Evolutionary conservation across 139 green algal genomes (phyloP).

Genomic region (Raphidocelis subcapitata): DNA sequence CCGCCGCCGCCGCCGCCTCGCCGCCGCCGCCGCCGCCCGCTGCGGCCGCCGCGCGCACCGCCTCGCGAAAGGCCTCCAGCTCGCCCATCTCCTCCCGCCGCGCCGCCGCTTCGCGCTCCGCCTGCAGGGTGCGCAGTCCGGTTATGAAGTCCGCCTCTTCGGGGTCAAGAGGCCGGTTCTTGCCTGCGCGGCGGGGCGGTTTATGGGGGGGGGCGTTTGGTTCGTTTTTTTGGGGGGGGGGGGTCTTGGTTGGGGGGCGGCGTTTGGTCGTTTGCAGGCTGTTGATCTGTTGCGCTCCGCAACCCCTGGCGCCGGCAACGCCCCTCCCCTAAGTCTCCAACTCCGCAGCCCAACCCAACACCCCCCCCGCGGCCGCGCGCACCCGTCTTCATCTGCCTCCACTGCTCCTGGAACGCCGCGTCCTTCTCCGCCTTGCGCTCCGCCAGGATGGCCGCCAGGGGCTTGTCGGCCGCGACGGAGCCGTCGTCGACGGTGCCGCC

Average conservation of each 20-base stretch:
- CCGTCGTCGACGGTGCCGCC: slow-evolving; percentile 56
- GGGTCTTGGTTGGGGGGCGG: not conserved
- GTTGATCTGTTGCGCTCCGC: not conserved
- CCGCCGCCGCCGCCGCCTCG: not conserved
- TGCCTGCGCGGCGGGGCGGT: slow-evolving; percentile 44
- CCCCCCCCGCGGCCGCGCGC: not conserved
- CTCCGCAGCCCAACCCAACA: not conserved
- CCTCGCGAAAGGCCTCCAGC: slow-evolving; percentile 63
- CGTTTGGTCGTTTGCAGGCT: not conserved
- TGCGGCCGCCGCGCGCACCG: not conserved
- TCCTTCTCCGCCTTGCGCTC: slow-evolving; percentile 80
- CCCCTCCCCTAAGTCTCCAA: no score
- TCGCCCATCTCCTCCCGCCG: slow-evolving; percentile 47
- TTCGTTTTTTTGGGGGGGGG: not conserved
- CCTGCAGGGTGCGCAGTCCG: slow-evolving; percentile 38
- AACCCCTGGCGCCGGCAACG: no score
- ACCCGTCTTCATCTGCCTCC: slow-evolving; percentile 81
- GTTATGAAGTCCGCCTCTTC: slow-evolving; percentile 83
- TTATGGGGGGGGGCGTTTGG: not conserved
- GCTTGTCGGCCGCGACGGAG: slow-evolving; percentile 53
- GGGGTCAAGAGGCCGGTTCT: slow-evolving; percentile 82
- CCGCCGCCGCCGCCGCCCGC: not conserved
- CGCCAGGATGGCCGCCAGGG: slow-evolving; percentile 66
- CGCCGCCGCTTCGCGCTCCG: slow-evolving; percentile 9
- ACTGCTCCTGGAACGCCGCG: slow-evolving; percentile 68